phyloP scores from a whole-genome alignment of 2,329 filamentous ascomycete genomes.

The Aspergillus luchuensis region DNA sequence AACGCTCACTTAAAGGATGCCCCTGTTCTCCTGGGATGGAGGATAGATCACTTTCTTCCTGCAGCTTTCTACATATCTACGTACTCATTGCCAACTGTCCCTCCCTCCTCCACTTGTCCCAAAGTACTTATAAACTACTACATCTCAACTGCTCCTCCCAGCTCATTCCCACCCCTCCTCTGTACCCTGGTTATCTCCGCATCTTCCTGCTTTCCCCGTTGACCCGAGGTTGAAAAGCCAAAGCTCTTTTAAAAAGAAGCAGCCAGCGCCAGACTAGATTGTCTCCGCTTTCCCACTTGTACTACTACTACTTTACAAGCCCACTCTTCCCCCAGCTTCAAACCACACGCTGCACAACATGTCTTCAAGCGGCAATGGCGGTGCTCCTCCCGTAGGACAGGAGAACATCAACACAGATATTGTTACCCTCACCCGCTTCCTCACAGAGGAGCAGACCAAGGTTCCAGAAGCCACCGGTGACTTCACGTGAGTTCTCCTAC shows the following conservation, averaged over 20 bases:
- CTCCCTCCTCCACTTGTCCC: neutral
- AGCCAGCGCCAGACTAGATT: conserved; percentile 8
- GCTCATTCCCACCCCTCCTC: neutral
- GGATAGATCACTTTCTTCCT: conserved; percentile 11
- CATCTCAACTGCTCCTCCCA: conserved; percentile 2
- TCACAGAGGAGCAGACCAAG: conserved; percentile 94
- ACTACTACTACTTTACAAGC: conserved; percentile 2
- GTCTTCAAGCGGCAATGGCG: conserved; percentile 45
- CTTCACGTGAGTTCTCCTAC: conserved; percentile 73
- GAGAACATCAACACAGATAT: conserved; percentile 96
- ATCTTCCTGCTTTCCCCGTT: conserved; percentile 30
- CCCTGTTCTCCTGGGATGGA: neutral
- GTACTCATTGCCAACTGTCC: conserved; percentile 1
- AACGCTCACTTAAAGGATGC: conserved; percentile 11
- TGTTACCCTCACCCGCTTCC: conserved; percentile 88
- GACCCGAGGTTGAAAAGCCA: conserved; percentile 30
- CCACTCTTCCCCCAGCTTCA: conserved; percentile 4
- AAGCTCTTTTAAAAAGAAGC: conserved; percentile 11
- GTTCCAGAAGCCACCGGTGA: conserved; percentile 94
- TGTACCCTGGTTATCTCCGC: neutral
- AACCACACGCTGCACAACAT: conserved; percentile 28
- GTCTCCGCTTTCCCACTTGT: neutral
- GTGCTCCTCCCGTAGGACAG: conserved; percentile 56
- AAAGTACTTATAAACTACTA: conserved; percentile 3
- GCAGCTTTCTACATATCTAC: neutral